Percentiles rank a stretch among this genome's conserved stretches.
phyloP scores from a whole-genome alignment of 176 grass and related monocot genomes.

The Phragmites australis region DNA sequence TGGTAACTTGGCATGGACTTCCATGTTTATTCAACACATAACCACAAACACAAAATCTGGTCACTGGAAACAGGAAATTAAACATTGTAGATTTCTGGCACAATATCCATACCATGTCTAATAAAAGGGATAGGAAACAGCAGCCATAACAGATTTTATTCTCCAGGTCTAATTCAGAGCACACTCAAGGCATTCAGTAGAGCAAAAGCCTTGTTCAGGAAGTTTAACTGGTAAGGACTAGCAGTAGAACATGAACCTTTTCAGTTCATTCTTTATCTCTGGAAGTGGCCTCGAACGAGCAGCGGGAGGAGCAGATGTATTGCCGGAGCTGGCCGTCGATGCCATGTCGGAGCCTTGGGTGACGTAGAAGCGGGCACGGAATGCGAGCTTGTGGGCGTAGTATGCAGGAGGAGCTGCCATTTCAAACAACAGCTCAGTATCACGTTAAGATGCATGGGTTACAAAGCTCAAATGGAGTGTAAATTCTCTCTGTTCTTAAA shows the following conservation, averaged over 20 bases:
- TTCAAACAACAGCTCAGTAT: background rate
- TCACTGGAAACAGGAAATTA: background rate
- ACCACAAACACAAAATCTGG: background rate
- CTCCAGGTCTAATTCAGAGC: background rate
- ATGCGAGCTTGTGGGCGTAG: constrained; percentile 76
- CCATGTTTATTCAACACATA: background rate
- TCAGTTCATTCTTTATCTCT: constrained; percentile 57
- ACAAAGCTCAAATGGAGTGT: background rate
- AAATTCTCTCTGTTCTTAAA: background rate
- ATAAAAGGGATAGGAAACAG: background rate
- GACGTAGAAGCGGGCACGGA: constrained; percentile 61
- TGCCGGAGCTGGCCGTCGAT: background rate
- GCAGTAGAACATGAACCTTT: constrained; percentile 74
- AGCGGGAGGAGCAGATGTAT: constrained; percentile 1
- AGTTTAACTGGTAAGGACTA: constrained; percentile 17
- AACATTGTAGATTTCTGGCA: too few species aligned
- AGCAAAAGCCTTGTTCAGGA: background rate
- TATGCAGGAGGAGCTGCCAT: constrained; percentile 64
- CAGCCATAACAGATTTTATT: background rate
- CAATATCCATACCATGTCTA: background rate
- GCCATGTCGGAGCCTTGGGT: constrained; percentile 14
- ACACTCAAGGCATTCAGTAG: background rate
- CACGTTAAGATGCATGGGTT: background rate
- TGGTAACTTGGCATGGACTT: background rate
- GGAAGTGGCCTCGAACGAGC: constrained; percentile 31